phyloP scores from a whole-genome alignment of 805 yeast species.

The Nakazawaea populi region DNA sequence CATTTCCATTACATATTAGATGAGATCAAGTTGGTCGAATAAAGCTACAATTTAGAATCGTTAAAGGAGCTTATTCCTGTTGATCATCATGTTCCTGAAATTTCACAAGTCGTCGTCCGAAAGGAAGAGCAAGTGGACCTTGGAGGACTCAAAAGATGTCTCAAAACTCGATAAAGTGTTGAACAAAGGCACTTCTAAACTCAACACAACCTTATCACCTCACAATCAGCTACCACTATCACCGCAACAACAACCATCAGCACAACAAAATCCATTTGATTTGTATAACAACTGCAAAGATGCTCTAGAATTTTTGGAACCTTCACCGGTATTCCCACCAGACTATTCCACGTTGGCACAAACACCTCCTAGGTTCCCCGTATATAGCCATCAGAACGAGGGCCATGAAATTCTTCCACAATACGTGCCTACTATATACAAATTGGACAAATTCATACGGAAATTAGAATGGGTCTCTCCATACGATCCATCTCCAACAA shows the following conservation, averaged over 20 bases:
- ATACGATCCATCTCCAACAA: constrained; percentile 55
- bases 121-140: neutral
- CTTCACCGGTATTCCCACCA: constrained; percentile 34
- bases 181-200: neutral
- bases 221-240: neutral
- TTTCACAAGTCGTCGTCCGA: neutral
- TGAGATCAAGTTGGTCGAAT: neutral
- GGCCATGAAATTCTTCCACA: constrained; percentile 48
- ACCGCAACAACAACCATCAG: neutral
- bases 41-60: too few relatives aligned
- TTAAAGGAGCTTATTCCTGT: neutral
- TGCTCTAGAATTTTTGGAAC: constrained; percentile 27
- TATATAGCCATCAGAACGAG: constrained; percentile 21
- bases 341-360: constrained; percentile 29
- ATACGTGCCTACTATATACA: constrained; percentile 61
- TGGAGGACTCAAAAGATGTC: neutral
- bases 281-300: constrained; percentile 11
- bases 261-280: constrained; percentile 2
- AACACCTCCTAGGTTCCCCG: constrained; percentile 26
- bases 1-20: neutral
- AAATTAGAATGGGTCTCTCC: constrained; percentile 79
- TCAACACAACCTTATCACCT: too few relatives aligned
- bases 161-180: neutral
- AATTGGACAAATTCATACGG: constrained; percentile 49
- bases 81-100: neutral